Evolutionary conservation across 2,329 filamentous ascomycete genomes (phyloP).

Genomic region (Ascochyta viciae-villosae): DNA sequence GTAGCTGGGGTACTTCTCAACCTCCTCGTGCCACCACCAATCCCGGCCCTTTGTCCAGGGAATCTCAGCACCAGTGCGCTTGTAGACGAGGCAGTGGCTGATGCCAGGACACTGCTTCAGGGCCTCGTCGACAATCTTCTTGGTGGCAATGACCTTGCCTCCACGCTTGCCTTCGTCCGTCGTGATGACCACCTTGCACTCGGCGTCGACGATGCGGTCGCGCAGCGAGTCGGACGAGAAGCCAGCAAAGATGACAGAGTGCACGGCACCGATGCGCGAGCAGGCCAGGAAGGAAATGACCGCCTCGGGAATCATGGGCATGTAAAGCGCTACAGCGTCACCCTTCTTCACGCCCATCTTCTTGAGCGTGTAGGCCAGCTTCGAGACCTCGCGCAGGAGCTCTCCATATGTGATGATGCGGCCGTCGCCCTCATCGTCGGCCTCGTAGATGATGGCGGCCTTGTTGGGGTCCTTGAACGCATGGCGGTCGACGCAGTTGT

Average conservation of each 20-base stretch:
- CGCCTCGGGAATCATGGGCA: constrained; percentile 99
- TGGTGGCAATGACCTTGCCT: constrained; percentile 95
- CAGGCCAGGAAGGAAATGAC: constrained; percentile 90
- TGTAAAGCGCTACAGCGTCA: constrained; percentile 94
- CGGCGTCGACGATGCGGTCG: constrained; percentile 90
- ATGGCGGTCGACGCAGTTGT: constrained; percentile 97
- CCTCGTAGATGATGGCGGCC: constrained; percentile 98
- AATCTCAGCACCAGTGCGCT: constrained; percentile 91
- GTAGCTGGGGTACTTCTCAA: constrained; percentile 95
- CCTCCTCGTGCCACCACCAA: constrained; percentile 98
- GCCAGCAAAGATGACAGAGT: constrained; percentile 97
- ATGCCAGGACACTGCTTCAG: constrained; percentile 95
- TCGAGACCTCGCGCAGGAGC: constrained; percentile 89
- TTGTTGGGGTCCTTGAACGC: constrained; percentile 93
- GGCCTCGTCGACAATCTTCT: constrained; percentile 98
- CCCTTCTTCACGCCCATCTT: constrained; percentile 97
- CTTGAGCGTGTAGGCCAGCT: constrained; percentile 85
- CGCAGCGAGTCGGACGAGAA: constrained; percentile 96
- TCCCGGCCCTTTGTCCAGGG: constrained; percentile 90
- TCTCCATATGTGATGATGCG: constrained; percentile 92
- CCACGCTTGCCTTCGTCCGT: constrained; percentile 97
- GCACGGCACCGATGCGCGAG: constrained; percentile 88
- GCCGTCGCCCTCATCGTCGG: constrained; percentile 86
- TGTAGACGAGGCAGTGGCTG: constrained; percentile 85
- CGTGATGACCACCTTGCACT: constrained; percentile 94